Base-by-base conservation (phyloP, 2,329 filamentous ascomycete genomes). In the Aureobasidium sp. region DNA sequence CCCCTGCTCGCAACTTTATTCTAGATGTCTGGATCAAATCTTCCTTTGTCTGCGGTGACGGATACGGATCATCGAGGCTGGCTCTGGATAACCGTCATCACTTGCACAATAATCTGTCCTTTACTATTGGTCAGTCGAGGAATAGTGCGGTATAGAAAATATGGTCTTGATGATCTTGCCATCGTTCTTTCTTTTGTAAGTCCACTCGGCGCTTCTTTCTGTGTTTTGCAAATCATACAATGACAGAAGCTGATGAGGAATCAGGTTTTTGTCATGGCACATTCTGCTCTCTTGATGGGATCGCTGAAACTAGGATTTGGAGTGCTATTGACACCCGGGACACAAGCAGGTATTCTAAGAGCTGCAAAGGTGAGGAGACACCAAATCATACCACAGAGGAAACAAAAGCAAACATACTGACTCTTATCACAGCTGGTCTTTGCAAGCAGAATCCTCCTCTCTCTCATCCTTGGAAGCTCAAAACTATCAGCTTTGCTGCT, bases 101-200 rank as follows among this genome's bases (percentile, higher is more conserved):
- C 25, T 13, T 48, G 54, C 54, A 59, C 30, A 30, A 42, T 39
- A 21, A 30, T 48, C 6, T 59, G 42, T 21, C 41, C 54, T 30
- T 13, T 27, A 11, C 9, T 48, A 8, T 13, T 59, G 3, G 21
- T 48, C 7, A 37, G 41, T 13, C 30, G 54, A 48, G 32, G 13
- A 5, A 44, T 59, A 34, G 54, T 44, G n/a, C 27, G 54, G 27
- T 48, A 48, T 21, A 30, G 42, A 5, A 39, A 15, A 13, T 48
- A 47, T 47, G 44, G 54, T 37, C 54, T 59, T 25, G 54, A 59
- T 47, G 54, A 59, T 15, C 29, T 48, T 37, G 42, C 34, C 15
- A 4, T 48, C 11, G n/a, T 48, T 48, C 2, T 59, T 59, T 48
- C 54, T 44, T 59, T 59, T 48, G 54, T 59, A 21, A 59, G 54